These are phyloP conservation scores for Arabidopsis suecica DNA, from an alignment of 345 rosid genomes.

Conservation along the genomic window DNA sequence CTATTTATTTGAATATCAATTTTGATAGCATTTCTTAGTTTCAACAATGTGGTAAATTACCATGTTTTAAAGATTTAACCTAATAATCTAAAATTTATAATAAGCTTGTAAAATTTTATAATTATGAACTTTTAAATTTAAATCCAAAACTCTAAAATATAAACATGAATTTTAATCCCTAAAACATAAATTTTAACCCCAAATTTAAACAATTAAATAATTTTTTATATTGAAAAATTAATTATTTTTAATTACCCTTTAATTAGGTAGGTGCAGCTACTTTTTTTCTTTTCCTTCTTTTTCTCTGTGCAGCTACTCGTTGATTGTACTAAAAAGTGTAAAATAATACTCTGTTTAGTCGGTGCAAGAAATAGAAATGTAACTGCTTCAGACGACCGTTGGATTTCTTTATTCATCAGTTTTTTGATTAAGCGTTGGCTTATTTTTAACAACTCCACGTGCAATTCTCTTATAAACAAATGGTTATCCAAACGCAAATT, in stretches of 20 bases:
- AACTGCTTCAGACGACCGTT: conserved; percentile 42
- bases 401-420: conserved; percentile 9
- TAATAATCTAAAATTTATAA: background rate
- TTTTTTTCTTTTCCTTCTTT: background rate
- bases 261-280: background rate
- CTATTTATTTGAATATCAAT: too few species aligned
- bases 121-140: too few species aligned
- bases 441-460: conserved; percentile 7
- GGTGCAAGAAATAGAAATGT: conserved; percentile 30
- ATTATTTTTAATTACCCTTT: background rate
- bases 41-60: too few species aligned
- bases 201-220: background rate
- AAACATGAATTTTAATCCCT: background rate
- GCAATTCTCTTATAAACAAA: background rate
- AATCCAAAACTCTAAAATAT: too few species aligned
- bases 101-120: too few species aligned
- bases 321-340: background rate
- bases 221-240: background rate
- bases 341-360: conserved; percentile 15
- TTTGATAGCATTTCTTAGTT: too few species aligned
- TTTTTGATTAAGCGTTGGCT: conserved; percentile 20
- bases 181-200: background rate
- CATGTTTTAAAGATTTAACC: background rate
- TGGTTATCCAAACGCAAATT: conserved; percentile 14
- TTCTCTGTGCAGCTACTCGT: background rate